These are phyloP conservation scores for Acaromyces ingoldii DNA, from an alignment of 1,284 basidiomycete genomes.

Conservation along the genomic window DNA sequence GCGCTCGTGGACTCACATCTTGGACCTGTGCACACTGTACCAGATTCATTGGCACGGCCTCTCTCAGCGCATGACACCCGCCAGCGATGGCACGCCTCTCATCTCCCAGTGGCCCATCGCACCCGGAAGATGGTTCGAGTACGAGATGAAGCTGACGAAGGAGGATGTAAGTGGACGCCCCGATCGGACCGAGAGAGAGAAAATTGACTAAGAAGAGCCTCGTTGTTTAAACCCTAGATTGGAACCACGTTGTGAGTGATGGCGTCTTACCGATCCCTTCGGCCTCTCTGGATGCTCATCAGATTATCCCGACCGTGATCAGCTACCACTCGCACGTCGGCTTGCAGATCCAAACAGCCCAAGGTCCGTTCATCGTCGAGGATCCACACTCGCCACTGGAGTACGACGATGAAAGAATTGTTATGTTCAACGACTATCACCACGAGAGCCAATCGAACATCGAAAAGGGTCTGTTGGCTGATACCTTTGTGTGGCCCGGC, in stretches of 20 bases:
- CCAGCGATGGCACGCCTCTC: conserved; percentile 35
- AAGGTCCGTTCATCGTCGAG: conserved; percentile 34
- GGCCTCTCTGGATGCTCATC: too few relatives aligned
- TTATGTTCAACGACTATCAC: conserved; percentile 32
- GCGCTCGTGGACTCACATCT: neutral
- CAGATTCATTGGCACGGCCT: conserved; percentile 34
- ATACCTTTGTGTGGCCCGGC: conserved; percentile 39
- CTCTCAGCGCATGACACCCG: conserved; percentile 26
- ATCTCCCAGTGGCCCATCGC: conserved; percentile 35
- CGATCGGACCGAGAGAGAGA: too few relatives aligned
- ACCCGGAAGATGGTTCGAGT: conserved; percentile 26
- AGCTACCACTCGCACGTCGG: conserved; percentile 41
- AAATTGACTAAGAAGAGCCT: too few relatives aligned
- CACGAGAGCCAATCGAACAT: conserved; percentile 10
- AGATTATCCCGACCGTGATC: too few relatives aligned
- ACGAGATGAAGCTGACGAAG: conserved; percentile 16
- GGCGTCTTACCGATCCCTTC: too few relatives aligned
- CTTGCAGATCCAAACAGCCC: conserved; percentile 28
- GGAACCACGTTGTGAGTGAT: too few relatives aligned
- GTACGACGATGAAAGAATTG: conserved; percentile 21
- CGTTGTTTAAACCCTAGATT: too few relatives aligned
- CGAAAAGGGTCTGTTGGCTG: conserved; percentile 10
- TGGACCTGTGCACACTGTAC: neutral
- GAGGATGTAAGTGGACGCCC: conserved; percentile 16
- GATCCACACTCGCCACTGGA: conserved; percentile 16